Conservation (phyloP, 225 moss, liverwort and hornwort species). For the Bryum argenteum region DNA sequence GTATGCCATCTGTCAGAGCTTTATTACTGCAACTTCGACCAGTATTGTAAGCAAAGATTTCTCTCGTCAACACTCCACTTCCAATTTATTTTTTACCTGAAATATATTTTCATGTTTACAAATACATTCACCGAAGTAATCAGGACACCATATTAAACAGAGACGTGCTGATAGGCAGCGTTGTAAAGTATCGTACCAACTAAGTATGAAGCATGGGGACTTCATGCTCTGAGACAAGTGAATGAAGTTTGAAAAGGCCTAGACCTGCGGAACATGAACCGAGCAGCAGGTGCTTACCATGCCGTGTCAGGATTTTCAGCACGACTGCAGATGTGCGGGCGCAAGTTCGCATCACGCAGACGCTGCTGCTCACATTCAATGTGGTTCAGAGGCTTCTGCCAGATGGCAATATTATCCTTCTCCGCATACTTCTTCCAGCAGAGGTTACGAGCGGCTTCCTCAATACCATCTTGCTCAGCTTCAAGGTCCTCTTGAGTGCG, state of each 20-base stretch:
- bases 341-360: constrained; percentile 48
- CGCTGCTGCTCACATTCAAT: constrained; percentile 61
- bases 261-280: background rate
- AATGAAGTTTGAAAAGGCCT: constrained; percentile 4
- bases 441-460: constrained; percentile 73
- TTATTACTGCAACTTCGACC: background rate
- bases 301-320: constrained; percentile 86
- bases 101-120: background rate
- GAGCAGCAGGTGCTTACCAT: constrained; percentile 55
- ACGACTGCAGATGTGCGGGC: constrained; percentile 77
- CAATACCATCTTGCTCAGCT: constrained; percentile 77
- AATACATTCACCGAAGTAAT: background rate
- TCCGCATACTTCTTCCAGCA: constrained; percentile 88
- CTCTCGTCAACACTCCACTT: background rate
- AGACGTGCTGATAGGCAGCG: background rate
- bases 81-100: background rate
- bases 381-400: constrained; percentile 91
- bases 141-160: background rate
- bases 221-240: background rate
- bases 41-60: background rate
- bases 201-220: background rate
- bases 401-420: constrained; percentile 88
- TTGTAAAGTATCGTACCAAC: background rate
- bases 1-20: background rate
- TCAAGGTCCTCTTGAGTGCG: constrained; percentile 74